Base-by-base conservation (phyloP, 208 protist genomes). In the Porcisia deanei region DNA sequence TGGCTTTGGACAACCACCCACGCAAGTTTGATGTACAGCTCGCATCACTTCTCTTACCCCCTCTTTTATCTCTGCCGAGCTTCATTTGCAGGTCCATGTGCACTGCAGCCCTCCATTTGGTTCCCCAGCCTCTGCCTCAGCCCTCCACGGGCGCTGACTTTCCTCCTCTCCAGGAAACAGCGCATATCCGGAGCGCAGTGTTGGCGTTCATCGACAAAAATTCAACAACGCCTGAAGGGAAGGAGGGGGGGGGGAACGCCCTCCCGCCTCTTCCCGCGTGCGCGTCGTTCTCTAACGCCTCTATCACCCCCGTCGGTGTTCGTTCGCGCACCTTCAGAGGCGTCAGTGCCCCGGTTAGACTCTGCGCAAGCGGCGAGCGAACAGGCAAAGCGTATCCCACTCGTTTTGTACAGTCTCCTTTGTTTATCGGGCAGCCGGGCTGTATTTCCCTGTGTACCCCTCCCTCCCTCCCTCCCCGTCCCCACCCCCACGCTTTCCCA, bases 11-110 rank as follows among this genome's bases (percentile, higher is more conserved):
- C 34, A 43, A 22, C 20, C 66, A 20, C n/a, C n/a, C 20, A 57
- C 47, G 47, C 66, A 43, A 14, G 3, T 57, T 52, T 71, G 25
- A 71, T 71, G 43, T 57, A 71, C 66, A 71, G 66, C 66, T 22
- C 30, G 18, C 47, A 71, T 22, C 14, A 22, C 57, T 30, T n/a
- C 66, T 54, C 47, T 37, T 12, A 20, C 16, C 25, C 12, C 16
- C 66, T 57, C 66, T 43, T 2, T 5, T 57, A 16, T 9, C n/a
- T 43, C 37, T 4, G 4, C 9, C 41, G 20, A n/a, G 47, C n/a
- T 5, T 30, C 8, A n/a, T 67, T 30, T 47, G 22, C 37, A 49
- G 25, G 22, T 20, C 63, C 8, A 67, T 67, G 20, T 52, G 39
- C 63, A 10, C 63, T 18, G 20, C 20, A 8, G 22, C 25, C 63